Evolutionary conservation across 805 yeast genomes (phyloP).

Genomic region (Brettanomyces anomalus): DNA sequence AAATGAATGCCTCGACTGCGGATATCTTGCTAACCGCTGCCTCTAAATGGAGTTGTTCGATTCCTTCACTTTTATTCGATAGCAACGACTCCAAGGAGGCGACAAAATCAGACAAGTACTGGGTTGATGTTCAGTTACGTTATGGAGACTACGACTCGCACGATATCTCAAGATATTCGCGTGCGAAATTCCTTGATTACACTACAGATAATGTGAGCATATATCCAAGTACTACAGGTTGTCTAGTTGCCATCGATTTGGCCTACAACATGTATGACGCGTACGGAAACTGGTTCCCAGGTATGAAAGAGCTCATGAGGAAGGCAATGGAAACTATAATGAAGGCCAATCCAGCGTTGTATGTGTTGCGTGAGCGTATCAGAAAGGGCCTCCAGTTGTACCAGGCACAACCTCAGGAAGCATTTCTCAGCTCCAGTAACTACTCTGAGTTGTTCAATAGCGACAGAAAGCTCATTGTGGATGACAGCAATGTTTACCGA

Average conservation of each 20-base stretch:
- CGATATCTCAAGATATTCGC: slow-evolving; percentile 86
- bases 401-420: slow-evolving; percentile 89
- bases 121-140: slow-evolving; percentile 92
- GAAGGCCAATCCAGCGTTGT: slow-evolving; percentile 91
- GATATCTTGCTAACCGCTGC: slow-evolving; percentile 73
- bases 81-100: slow-evolving; percentile 43
- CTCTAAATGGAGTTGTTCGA: slow-evolving; percentile 72
- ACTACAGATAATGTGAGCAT: slow-evolving; percentile 77
- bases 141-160: slow-evolving; percentile 98
- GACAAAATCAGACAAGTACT: slow-evolving; percentile 60
- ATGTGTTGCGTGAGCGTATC: slow-evolving; percentile 85
- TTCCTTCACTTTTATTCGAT: slow-evolving; percentile 74
- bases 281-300: slow-evolving; percentile 97
- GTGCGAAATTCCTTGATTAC: slow-evolving; percentile 89
- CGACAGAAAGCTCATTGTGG: slow-evolving; percentile 79
- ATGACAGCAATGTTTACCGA: slow-evolving; percentile 90
- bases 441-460: slow-evolving; percentile 83
- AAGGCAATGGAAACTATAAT: slow-evolving; percentile 88
- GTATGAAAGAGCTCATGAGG: slow-evolving; percentile 80
- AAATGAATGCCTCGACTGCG: slow-evolving; percentile 93
- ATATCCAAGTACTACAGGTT: slow-evolving; percentile 91
- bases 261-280: slow-evolving; percentile 96
- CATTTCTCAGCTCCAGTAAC: slow-evolving; percentile 79
- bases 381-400: slow-evolving; percentile 90
- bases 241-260: slow-evolving; percentile 81